Base-by-base conservation (phyloP, 192 early-diverging fungal genomes). In the Backusella macrospora region DNA sequence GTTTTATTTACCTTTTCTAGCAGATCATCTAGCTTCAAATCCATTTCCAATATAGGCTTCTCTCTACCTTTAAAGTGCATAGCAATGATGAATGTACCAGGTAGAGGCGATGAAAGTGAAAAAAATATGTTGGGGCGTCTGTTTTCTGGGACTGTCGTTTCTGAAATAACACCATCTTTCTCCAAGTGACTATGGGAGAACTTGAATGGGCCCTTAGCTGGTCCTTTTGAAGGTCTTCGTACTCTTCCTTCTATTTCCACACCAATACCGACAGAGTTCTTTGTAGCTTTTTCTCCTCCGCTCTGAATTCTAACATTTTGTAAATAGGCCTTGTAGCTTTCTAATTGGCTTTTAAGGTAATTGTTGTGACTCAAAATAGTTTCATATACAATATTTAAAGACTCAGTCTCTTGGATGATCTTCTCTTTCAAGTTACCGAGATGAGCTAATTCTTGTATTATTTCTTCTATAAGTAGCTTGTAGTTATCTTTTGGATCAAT, bases 351-450 rank as follows among this genome's bases (percentile, higher is more conserved):
- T 47, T 90, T 78, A 45, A 96, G 82, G 65, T 96, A 98, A 70
- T 95, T 93, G 84, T 98, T 98, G 79, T 98, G 96, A 74, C 95
- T 95, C 45, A 92, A 84, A 65, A 98, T 98, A 3, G 96, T 96
- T 78, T 96, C 90, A 88, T 91, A 95, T 49, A 98, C 96, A n/a
- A 88, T 84, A 29, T 92, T 91, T 48, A 98, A 85, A 10, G 88
- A 90, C 12, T 73, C 67, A 1, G 93, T 91, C 76, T 98, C 96
- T 66, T 90, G 86, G 65, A 91, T 90, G 3, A 98, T 90, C 77
- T 90, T 96, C 73, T 98, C 96, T 37, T 91, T 86, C 68, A 98
- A 81, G 68, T 94, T 95, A 52, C 96, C 96, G 46, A 98, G 87
- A 78, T 98, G 96, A 43, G 90, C 85, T 45, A 98, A 80, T 81